A percentile compares a stretch with the other conserved stretches of the same genome.
These are phyloP conservation scores for Magnaporthiopsis rhizophila DNA, from an alignment of 2,329 filamentous ascomycete genomes.

Conservation along the genomic window DNA sequence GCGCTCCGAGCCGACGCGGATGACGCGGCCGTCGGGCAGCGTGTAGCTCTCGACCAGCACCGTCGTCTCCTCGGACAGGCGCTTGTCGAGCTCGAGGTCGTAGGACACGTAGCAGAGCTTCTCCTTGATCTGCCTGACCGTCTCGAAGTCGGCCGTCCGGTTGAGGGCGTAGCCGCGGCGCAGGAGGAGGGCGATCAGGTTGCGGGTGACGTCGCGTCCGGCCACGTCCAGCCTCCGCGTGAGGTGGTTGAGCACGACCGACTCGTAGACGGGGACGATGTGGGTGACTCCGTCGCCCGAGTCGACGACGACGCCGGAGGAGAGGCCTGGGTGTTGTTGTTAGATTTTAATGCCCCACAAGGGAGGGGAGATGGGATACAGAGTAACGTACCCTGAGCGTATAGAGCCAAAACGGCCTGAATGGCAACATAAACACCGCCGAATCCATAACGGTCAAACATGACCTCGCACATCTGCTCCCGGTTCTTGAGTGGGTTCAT, in stretches of 20 bases:
- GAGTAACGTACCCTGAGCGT: slow-evolving; percentile 67
- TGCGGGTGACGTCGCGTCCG: slow-evolving; percentile 94
- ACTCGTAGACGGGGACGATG: slow-evolving; percentile 97
- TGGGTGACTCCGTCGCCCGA: slow-evolving; percentile 97
- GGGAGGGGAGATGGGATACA: too few relatives aligned
- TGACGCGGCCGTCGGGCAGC: slow-evolving; percentile 89
- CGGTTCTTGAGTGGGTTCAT: slow-evolving; percentile 97
- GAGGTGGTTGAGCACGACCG: slow-evolving; percentile 93
- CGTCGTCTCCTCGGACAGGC: slow-evolving; percentile 93
- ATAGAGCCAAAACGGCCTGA: slow-evolving; percentile 90
- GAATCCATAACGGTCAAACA: slow-evolving; percentile 97
- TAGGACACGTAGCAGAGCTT: slow-evolving; percentile 99
- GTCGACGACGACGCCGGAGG: slow-evolving; percentile 95
- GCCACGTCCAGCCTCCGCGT: slow-evolving; percentile 91
- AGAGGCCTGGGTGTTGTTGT: slow-evolving; percentile 50
- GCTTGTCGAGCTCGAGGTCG: slow-evolving; percentile 92
- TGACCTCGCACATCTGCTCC: slow-evolving; percentile 97
- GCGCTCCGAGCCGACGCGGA: slow-evolving; percentile 90
- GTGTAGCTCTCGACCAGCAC: slow-evolving; percentile 97
- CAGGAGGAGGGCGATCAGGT: slow-evolving; percentile 88
- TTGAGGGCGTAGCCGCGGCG: slow-evolving; percentile 94
- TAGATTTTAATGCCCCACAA: too few relatives aligned
- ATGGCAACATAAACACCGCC: slow-evolving; percentile 97
- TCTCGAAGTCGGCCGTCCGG: slow-evolving; percentile 97
- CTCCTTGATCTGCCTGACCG: slow-evolving; percentile 98